phyloP scores from a whole-genome alignment of 495 filamentous ascomycete species.

The Peziza echinospora region DNA sequence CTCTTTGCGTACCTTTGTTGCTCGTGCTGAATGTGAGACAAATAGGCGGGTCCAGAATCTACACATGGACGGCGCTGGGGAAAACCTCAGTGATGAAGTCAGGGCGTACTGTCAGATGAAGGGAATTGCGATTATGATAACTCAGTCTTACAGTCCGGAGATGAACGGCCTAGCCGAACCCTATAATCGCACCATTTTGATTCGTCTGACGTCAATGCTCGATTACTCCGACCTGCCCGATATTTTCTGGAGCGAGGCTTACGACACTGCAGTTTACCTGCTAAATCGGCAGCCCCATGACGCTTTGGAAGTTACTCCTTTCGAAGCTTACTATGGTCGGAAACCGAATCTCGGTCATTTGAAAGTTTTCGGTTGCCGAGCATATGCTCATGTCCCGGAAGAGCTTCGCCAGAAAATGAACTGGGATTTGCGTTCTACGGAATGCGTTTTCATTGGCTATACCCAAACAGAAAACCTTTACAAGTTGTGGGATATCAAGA shows the following conservation, averaged over 20 bases:
- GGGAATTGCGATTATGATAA: neutral
- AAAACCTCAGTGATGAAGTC: too few species aligned
- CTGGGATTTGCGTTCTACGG: neutral
- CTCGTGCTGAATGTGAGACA: too few species aligned
- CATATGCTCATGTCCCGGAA: neutral
- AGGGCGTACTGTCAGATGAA: too few species aligned
- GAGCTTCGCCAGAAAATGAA: neutral
- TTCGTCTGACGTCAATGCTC: neutral
- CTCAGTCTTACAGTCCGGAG: neutral
- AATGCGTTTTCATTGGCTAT: slow-evolving; percentile 1
- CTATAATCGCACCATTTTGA: neutral
- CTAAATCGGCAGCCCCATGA: neutral
- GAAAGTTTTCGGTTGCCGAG: neutral
- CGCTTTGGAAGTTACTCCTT: neutral
- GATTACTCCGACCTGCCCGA: neutral
- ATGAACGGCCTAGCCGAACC: neutral
- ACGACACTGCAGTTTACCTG: neutral
- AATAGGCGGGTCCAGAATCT: too few species aligned
- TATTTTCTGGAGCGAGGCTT: neutral
- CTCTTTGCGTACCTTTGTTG: too few species aligned
- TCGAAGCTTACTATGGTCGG: neutral
- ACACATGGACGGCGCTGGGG: too few species aligned
- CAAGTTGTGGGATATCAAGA: slow-evolving; percentile 1
- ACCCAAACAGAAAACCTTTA: neutral
- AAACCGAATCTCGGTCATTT: neutral